Conservation (phyloP, 2,329 filamentous ascomycete species). For the Penicillium hesseltinei region DNA sequence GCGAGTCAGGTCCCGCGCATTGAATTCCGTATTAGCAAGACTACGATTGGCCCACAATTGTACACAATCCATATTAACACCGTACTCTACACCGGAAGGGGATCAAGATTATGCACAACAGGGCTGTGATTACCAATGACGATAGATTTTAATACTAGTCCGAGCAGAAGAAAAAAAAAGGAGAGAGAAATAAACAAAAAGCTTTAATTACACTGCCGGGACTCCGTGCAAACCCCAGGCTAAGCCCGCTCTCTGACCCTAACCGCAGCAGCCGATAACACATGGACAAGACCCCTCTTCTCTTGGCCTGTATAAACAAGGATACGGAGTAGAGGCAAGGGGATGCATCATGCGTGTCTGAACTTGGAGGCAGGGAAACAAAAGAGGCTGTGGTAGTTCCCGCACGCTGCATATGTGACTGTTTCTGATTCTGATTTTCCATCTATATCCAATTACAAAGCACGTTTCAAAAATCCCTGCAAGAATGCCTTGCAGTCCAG, state of each 20-base stretch:
- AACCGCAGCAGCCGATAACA: constrained; percentile 8
- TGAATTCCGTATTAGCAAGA: not conserved
- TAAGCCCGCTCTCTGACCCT: not conserved
- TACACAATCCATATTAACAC: not conserved
- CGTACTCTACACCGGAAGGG: not conserved
- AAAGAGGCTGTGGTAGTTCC: constrained; percentile 2
- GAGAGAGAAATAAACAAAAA: not conserved
- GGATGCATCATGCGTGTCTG: constrained; percentile 1
- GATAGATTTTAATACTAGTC: not conserved
- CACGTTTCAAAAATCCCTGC: not conserved
- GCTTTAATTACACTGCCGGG: not conserved
- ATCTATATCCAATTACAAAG: not conserved
- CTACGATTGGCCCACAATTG: not conserved
- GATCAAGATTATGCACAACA: constrained; percentile 1
- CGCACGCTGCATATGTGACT: not conserved
- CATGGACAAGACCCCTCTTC: not conserved
- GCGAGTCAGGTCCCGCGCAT: not conserved
- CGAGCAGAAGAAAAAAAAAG: not conserved
- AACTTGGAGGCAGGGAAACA: constrained; percentile 2
- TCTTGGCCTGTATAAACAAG: not conserved
- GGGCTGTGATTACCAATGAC: not conserved
- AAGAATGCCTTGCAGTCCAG: constrained; percentile 2
- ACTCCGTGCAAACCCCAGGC: not conserved
- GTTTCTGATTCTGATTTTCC: not conserved
- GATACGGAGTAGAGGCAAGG: not conserved